Evolutionary conservation across 441 rosid genomes (phyloP).

Genomic region (Mallotus repandus): DNA sequence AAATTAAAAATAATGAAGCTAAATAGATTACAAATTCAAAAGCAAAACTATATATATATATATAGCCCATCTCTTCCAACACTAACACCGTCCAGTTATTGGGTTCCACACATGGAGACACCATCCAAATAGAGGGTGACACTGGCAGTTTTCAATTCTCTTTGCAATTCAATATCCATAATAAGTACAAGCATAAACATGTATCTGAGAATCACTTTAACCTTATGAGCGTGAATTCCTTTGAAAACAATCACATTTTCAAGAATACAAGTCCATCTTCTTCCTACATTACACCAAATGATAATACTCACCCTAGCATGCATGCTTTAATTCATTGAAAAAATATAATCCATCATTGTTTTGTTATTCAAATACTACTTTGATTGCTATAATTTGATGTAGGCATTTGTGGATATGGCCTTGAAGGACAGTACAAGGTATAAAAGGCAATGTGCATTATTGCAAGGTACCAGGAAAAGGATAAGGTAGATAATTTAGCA

Average conservation of each 20-base stretch:
- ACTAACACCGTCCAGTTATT: too few relatives aligned
- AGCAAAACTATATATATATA: too few relatives aligned
- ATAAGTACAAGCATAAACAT: neutral
- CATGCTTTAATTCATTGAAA: neutral
- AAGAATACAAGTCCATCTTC: conserved; percentile 11
- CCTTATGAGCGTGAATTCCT: neutral
- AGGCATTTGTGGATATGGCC: conserved; percentile 18
- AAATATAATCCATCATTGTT: too few relatives aligned
- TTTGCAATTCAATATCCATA: conserved; percentile 16
- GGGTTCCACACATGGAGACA: too few relatives aligned
- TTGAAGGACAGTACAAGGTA: conserved; percentile 20
- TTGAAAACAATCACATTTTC: neutral
- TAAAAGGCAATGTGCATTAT: conserved; percentile 15
- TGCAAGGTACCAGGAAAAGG: neutral
- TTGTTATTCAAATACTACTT: neutral
- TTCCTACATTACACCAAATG: conserved; percentile 5
- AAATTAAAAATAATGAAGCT: too few relatives aligned
- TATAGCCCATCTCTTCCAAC: too few relatives aligned
- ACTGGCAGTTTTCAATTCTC: conserved; percentile 13
- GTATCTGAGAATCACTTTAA: neutral
- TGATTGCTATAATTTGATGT: neutral
- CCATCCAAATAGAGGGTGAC: conserved; percentile 20
- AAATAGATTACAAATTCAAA: too few relatives aligned
- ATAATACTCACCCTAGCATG: neutral
- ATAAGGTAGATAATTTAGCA: neutral